Conservation (phyloP, 805 yeast genomes). For the Millerago galiae region DNA sequence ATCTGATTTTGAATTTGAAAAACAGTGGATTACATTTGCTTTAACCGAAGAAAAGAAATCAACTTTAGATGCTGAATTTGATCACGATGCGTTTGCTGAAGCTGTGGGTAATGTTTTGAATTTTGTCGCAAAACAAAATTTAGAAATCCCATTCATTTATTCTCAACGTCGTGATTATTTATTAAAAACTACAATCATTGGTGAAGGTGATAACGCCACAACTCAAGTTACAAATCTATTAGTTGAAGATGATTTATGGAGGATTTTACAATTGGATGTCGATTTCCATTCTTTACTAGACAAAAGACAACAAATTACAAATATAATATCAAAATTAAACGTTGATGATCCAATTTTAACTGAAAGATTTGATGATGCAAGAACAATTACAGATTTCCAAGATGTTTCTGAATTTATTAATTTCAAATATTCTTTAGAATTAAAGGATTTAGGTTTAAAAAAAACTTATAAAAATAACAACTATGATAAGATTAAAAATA, state of each 20-base stretch:
- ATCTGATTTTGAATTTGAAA: slow-evolving; percentile 65
- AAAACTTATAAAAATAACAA: slow-evolving; percentile 40
- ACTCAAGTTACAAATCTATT: slow-evolving; percentile 39
- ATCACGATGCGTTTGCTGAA: slow-evolving; percentile 45
- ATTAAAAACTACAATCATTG: slow-evolving; percentile 45
- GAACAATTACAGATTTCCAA: slow-evolving; percentile 71
- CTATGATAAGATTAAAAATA: slow-evolving; percentile 61
- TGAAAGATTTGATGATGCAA: slow-evolving; percentile 50
- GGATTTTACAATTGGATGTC: slow-evolving; percentile 77
- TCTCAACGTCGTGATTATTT: slow-evolving; percentile 90
- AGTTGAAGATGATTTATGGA: slow-evolving; percentile 87
- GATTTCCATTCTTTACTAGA: slow-evolving; percentile 82
- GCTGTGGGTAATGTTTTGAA: slow-evolving; percentile 69
- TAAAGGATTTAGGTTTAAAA: slow-evolving; percentile 29
- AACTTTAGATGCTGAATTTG: slow-evolving; percentile 28
- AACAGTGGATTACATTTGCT: slow-evolving; percentile 71
- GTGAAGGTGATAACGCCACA: slow-evolving; percentile 36
- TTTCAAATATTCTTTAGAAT: slow-evolving; percentile 50
- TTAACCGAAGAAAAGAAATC: slow-evolving; percentile 49
- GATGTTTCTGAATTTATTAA: slow-evolving; percentile 80
- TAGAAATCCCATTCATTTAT: slow-evolving; percentile 94
- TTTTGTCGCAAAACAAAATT: slow-evolving; percentile 66
- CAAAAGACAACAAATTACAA: slow-evolving; percentile 58
- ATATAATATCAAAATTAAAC: slow-evolving; percentile 47
- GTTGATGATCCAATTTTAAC: slow-evolving; percentile 49